Conservation (phyloP, 176 grass and related monocot genomes). For the Typha latifolia region DNA sequence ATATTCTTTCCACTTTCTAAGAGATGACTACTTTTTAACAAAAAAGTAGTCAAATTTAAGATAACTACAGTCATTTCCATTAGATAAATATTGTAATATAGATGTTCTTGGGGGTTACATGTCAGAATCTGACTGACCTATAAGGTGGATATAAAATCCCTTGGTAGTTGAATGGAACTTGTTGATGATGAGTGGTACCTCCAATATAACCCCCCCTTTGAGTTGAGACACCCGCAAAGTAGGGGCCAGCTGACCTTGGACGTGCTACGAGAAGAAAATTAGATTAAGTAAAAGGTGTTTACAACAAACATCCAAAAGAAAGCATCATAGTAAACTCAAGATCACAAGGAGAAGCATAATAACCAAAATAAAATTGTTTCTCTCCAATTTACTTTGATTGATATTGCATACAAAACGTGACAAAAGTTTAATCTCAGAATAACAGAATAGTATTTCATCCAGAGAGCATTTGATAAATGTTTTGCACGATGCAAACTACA, state of each 20-base stretch:
- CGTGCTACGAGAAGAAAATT: slow-evolving; percentile 36
- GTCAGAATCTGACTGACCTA: slow-evolving; percentile 37
- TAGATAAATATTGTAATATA: neutral
- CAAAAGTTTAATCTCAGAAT: no score
- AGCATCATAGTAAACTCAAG: neutral
- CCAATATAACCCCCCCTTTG: slow-evolving; percentile 61
- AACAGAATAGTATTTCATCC: no score
- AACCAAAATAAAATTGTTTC: neutral
- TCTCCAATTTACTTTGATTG: no score
- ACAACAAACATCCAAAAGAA: neutral
- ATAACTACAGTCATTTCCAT: no score
- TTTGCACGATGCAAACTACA: no score
- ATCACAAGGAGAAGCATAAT: neutral
- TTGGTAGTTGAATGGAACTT: slow-evolving; percentile 62
- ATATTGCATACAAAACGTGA: no score
- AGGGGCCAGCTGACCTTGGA: slow-evolving; percentile 65
- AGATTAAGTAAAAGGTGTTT: neutral
- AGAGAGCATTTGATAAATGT: no score
- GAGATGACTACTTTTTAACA: no score
- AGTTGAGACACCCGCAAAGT: slow-evolving; percentile 45
- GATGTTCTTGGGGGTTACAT: neutral
- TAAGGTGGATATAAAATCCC: slow-evolving; percentile 54
- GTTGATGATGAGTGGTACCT: slow-evolving; percentile 47
- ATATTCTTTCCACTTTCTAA: no score
- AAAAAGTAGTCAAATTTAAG: no score